Base-by-base conservation (phyloP, 2,329 filamentous ascomycete species). In the Neofusicoccum parvum region DNA sequence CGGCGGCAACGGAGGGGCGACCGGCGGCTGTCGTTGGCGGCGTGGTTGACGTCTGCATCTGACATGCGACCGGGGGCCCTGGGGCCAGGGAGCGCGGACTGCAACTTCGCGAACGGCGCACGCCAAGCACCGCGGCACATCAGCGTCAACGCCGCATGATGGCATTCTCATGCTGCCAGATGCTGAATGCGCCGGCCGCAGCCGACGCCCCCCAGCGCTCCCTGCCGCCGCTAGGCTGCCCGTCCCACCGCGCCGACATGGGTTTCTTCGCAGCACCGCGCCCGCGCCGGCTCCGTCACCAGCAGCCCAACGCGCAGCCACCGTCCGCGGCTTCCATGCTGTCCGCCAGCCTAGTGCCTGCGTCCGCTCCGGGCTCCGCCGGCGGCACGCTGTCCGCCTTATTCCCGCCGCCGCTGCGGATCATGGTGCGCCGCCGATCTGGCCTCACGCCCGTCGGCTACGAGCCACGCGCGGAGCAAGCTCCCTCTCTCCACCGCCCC, bases 61-160 rank as follows among this genome's bases (percentile, higher is more conserved):
- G 54, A 58, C 39, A 14, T 12, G n/a, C 39, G 39, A 32, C 54
- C 54, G 54, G 54, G 51, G 51, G 7, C 46, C 46, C 46, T 49
- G 48, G 27, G 6, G 27, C 20, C 20, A 49, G n/a, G 53, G 36
- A 32, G 51, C 39, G 39, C 39, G 23, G 7, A 6, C 39, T 59
- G 54, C 54, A 32, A 43, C 51, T 43, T 41, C 20, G 53, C 53
- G 20, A 58, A 43, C 53, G 20, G 51, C 23, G 37, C 34, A 23
- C 23, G 23, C 23, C 23, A 23, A 23, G 23, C 23, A 3, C 41
- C 54, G 37, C 23, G 41, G 39, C 15, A 58, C 56, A 59, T 46
- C 27, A 46, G 39, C 54, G 27, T 60, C 56, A 17, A 48, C 56
- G 56, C 56, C 56, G 56, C 54, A 58, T 58, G 54, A 58, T 54